Base-by-base conservation (phyloP, 805 yeast species). In the Gaillardinia entomophila region DNA sequence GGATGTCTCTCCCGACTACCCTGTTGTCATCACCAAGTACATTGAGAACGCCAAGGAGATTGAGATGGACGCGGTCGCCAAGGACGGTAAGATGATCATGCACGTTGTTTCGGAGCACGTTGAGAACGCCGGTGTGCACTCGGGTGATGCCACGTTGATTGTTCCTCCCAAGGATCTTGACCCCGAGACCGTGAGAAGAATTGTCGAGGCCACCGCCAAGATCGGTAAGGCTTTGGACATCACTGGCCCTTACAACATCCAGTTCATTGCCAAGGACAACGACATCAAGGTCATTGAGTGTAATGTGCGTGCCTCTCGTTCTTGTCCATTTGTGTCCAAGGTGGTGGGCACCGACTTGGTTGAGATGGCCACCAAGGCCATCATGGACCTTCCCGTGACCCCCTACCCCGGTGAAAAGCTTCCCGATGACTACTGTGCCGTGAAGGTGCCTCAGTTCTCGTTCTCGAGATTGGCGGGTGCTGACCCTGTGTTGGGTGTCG, bases 101-200 rank as follows among this genome's bases (percentile, higher is more conserved):
- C 97, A 90, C 60, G 97, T 88, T 56, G 96, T 90, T 37, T 87
- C 96, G 35, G 97, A 92, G 66, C 98, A 90, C 60, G 96, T 92
- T 45, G 98, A 90, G 68, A 90, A 90, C 56, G 98, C 98, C 17
- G 98, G 98, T 76, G 96, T 90, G 27, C 98, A 90, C 65, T 90
- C 97, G 32, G 98, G 98, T 73, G 98, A 90, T 64, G 98, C 98
- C 40, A 92, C 97, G 30, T 68, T 90, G 53, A 84, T 90, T 59
- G 94, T 90, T 37, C 98, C 98, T 34, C 96, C 97, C 32, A 97
- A 90, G 68, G 95, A 86, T 55, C 74, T 92, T 49, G 90, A 82
- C 45, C 85, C 87, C 38, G 96, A 86, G 66, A 87, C 96, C 28
- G 95, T 90, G 33, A 67, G 74, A 42, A 76, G 97, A 63, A 87